phyloP scores from a whole-genome alignment of 179 eudicot species.

The Beta corolliflora region DNA sequence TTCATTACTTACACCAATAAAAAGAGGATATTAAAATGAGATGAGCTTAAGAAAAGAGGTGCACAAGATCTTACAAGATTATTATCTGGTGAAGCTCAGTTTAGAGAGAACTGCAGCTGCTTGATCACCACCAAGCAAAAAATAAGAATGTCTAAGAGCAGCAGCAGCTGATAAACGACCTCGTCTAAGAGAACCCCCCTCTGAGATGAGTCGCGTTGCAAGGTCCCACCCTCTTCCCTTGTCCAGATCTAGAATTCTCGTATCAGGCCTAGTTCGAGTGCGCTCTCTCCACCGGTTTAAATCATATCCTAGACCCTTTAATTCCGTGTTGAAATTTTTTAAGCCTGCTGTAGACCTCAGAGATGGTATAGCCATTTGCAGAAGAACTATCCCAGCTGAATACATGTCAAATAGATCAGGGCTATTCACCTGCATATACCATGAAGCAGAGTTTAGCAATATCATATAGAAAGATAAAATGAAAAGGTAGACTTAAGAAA shows the following conservation, averaged over 20 bases:
- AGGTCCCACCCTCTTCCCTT: constrained; percentile 97
- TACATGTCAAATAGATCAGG: constrained; percentile 96
- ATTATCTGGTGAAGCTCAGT: constrained; percentile 56
- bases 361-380: constrained; percentile 89
- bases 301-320: constrained; percentile 70
- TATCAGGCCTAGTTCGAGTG: constrained; percentile 76
- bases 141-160: constrained; percentile 96
- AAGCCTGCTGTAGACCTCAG: constrained; percentile 80
- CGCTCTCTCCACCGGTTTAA: constrained; percentile 77
- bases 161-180: constrained; percentile 94
- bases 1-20: neutral
- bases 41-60: constrained; percentile 2
- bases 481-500: neutral
- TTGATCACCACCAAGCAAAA: constrained; percentile 93
- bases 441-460: constrained; percentile 14
- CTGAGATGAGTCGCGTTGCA: constrained; percentile 82
- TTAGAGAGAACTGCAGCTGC: constrained; percentile 93
- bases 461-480: neutral
- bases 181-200: constrained; percentile 68
- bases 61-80: constrained; percentile 3
- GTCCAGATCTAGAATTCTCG: constrained; percentile 82
- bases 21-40: neutral
- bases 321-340: constrained; percentile 77
- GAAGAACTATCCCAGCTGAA: constrained; percentile 89
- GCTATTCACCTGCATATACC: constrained; percentile 73